Conservation (phyloP, 371 early-diverging fungal species). For the Lichtheimia ornata region DNA sequence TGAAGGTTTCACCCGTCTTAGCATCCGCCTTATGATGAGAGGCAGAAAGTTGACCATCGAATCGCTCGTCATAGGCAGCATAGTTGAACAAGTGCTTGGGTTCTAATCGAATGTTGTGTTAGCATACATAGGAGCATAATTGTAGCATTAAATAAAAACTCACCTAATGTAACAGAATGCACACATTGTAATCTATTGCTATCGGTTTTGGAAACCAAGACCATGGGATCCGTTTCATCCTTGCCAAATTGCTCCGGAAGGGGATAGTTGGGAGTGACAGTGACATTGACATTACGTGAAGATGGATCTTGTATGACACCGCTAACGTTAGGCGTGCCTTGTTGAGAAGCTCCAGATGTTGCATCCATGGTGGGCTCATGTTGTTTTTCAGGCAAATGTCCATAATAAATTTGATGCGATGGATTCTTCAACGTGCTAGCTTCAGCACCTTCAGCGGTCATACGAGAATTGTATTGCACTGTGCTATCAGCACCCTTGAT, state of each 20-base stretch:
- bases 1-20: slow-evolving; percentile 49
- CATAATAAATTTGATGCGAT: slow-evolving; percentile 22
- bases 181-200: slow-evolving; percentile 60
- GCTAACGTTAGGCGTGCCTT: too few relatives aligned
- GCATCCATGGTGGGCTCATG: too few relatives aligned
- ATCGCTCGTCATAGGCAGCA: slow-evolving; percentile 39
- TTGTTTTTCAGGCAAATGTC: slow-evolving; percentile 11
- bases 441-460: slow-evolving; percentile 17
- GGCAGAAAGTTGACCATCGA: slow-evolving; percentile 49
- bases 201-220: slow-evolving; percentile 59
- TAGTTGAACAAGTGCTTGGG: slow-evolving; percentile 55
- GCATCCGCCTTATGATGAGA: slow-evolving; percentile 61
- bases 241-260: slow-evolving; percentile 14
- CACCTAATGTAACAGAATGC: slow-evolving; percentile 63
- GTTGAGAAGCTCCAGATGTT: too few relatives aligned
- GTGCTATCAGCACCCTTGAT: slow-evolving; percentile 19
- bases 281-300: slow-evolving; percentile 43
- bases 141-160: not conserved
- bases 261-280: slow-evolving; percentile 58
- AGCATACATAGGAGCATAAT: not conserved
- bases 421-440: not conserved
- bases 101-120: slow-evolving; percentile 19
- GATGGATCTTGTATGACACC: slow-evolving; percentile 12
- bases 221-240: slow-evolving; percentile 1
- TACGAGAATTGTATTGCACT: slow-evolving; percentile 29